Evolutionary conservation across 164 flowering plant species (phyloP), one percentile per base, ranked within the genome.

Genomic region (Buxus sempervirens): DNA sequence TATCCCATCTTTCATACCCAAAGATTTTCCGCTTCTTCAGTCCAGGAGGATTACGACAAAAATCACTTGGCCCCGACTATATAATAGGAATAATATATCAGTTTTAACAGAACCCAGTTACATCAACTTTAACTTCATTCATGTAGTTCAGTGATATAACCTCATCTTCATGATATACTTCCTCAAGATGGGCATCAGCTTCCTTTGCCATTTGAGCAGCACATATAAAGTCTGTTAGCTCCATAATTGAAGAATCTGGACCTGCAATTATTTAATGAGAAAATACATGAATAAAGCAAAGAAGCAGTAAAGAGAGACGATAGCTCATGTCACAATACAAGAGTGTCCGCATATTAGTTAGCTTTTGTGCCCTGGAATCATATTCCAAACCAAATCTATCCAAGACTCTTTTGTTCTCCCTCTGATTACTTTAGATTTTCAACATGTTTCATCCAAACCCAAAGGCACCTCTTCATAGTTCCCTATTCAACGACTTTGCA

Each of bases 151-250:
- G n/a, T 6, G 60, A 56, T 22, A 55, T 18, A 65, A 86, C 92
- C 84, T 83, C 76, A 0, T 69, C 77, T 66, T 76, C 85, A 63
- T 60, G 14, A 54, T 62, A 64, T 38, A 68, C 69, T 48, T 77
- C 76, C 25, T 65, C 67, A 2, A 72, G 48, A 58, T 69, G 75
- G 25, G 73, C 78, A 81, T 86, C 91, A 53, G 78, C 78, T 38
- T 76, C 87, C 78, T 77, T 85, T 23, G 90, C 82, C 80, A 86
- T 72, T 76, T 90, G 96, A 86, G 96, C 96, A 82, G 96, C 98
- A 77, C 58, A 72, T 58, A 95, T 84, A 48, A 86, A 87, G 73
- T 95, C 96, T n/a, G 89, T 75, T 64, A 95, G 70, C 76, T 80
- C 96, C 15, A 58, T 64, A 66, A 90, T 38, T 41, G 96, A 75